Evolutionary conservation across 2,329 filamentous ascomycete genomes (phyloP), one percentile per base, ranked within the genome.

Genomic region (Fusarium drepaniforme): DNA sequence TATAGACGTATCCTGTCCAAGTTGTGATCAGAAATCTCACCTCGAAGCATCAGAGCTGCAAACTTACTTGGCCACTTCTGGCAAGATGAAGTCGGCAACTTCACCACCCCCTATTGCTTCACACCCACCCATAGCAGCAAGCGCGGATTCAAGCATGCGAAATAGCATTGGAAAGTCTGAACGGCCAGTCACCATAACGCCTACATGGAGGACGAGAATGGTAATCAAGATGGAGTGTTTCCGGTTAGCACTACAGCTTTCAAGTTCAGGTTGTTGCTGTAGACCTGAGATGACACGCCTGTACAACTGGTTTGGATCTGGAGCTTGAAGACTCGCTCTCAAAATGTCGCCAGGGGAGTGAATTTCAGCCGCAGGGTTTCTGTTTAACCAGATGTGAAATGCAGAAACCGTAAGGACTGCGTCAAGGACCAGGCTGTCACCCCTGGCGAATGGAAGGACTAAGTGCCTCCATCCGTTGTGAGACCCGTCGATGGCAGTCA

Each of bases 391-490:
- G 30, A 66, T 37, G 33, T 75, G 73, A n/a, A 66, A 75, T 0
- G 66, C 53, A 11, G 67, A 64, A n/a, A 63, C 71, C 2, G 73
- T 61, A 11, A 72, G 59, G 4, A 75, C 66, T 9, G 68, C 64
- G 4, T 64, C 61, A 16, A 70, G 28, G 13, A 75, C 70, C 5
- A 77, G 61, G 1, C 64, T 44, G 25, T 77, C 67, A 3, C 62
- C 44, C 18, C 66, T 67, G 5, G 76, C 76, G 38, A 78, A 66
- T 8, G 75, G 75, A 1, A 77, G 75, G 1, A 78, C 64, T 2
- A 77, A 57, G 37, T 72, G 66, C 6, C 76, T 72, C 75, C 75
- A 78, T 23, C 72, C 68, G 30, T 78, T 78, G 56, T 77, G 69
- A 16, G 42, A 35, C n/a, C 75, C 76, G 18, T 78, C 76, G 23